Percentiles rank a stretch among this genome's conserved stretches.
phyloP scores from a whole-genome alignment of 177 flowering plant species.

The Vitis hybrid region DNA sequence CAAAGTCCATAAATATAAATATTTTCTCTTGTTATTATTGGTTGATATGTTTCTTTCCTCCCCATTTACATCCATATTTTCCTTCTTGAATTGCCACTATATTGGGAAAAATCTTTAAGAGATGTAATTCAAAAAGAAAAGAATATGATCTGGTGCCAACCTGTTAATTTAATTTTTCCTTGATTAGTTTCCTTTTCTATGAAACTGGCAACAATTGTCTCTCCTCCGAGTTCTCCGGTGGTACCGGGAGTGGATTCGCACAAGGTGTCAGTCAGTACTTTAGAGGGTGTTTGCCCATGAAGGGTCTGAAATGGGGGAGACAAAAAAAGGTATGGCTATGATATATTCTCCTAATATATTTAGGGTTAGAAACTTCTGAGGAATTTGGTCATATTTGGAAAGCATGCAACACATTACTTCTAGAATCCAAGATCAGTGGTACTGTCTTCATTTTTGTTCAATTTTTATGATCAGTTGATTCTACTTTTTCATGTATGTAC shows the following conservation, averaged over 20 bases:
- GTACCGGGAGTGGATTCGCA: background rate
- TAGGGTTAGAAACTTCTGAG: constrained; percentile 16
- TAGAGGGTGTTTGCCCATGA: constrained; percentile 9
- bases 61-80: background rate
- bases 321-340: constrained; percentile 39
- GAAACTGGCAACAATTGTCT: too few relatives aligned
- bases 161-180: too few relatives aligned
- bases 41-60: constrained; percentile 12
- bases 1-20: background rate
- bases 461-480: background rate
- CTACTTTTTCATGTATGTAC: background rate
- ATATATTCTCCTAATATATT: constrained; percentile 13
- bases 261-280: constrained; percentile 22
- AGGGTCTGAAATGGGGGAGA: constrained; percentile 19
- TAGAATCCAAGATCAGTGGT: background rate
- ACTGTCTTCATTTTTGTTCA: background rate
- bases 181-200: too few relatives aligned
- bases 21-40: constrained; percentile 4
- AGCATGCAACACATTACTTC: background rate
- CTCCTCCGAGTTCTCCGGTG: background rate
- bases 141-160: too few relatives aligned
- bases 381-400: constrained; percentile 5
- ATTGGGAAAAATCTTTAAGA: background rate
- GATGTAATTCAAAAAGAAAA: too few relatives aligned
- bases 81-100: background rate